Evolutionary conservation across 164 flowering plant genomes (phyloP).

Genomic region (Taxillus chinensis): DNA sequence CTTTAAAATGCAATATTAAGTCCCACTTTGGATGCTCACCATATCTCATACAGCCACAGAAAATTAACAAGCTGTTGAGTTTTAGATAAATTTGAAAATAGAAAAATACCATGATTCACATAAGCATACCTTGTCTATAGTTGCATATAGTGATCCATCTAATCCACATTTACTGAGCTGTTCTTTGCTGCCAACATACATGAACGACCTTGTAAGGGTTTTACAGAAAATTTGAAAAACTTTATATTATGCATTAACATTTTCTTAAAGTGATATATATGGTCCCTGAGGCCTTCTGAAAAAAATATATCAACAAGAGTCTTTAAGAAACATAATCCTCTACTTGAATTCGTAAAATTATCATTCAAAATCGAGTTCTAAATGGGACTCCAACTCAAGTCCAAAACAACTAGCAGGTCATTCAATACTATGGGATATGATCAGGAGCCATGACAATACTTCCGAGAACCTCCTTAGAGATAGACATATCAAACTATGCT

Average conservation of each 20-base stretch:
- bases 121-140: conserved; percentile 37
- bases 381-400: no score
- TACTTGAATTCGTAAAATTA: no score
- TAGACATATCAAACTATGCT: not conserved
- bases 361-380: no score
- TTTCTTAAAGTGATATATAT: not conserved
- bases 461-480: no score
- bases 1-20: not conserved
- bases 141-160: conserved; percentile 54
- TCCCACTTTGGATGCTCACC: not conserved
- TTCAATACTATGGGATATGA: no score
- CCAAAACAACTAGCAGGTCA: no score
- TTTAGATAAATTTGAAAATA: not conserved
- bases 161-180: conserved; percentile 58
- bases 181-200: conserved; percentile 37
- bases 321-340: no score
- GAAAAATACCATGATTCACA: no score
- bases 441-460: no score
- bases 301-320: no score
- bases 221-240: not conserved
- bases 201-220: not conserved
- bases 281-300: not conserved
- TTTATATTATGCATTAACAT: not conserved
- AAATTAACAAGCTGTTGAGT: not conserved
- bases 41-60: not conserved